Evolutionary conservation across 2,329 filamentous ascomycete genomes (phyloP), one percentile per base, ranked within the genome.

Genomic region (Zarea fungicola): DNA sequence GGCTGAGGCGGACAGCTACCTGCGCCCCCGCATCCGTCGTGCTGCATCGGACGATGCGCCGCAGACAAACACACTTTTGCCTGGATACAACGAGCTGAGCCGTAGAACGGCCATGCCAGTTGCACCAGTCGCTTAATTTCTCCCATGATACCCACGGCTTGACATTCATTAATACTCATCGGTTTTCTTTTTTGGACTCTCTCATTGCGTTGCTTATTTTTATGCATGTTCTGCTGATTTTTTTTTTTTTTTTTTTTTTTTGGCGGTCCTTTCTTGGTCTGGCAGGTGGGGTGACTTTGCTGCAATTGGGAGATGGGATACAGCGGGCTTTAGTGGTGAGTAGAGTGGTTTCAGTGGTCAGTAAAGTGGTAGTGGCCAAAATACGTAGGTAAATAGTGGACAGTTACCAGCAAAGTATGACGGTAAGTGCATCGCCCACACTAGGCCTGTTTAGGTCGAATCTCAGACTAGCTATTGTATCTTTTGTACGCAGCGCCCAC

Each of bases 1-100:
- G 48, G 69, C 69, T 3, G 72, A 71, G 18, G 68, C 65, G 9
- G 72, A 78, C 19, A 64, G 64, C 9, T 66, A 68, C 51, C 52
- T 78, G 13, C 62, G 62, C 44, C 72, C 73, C 13, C 67, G 74
- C 32, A 48, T 68, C 23, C 53, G 73, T 40, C 59, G 61, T 19
- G 58, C 65, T 26, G 66, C 69, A 0, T 59, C 65, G 8, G 52
- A 60, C 6, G 56, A 62, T 9, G 41, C 42, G 10, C 63, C 62
- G 26, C 65, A 63, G 49, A 58, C 58, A 21, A 61, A 56, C 43
- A 59, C 60, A 41, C 57, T 66, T 26, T 57, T 78, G 26, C 69
- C 71, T 6, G 67, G 65, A 9, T 71, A 71, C 48, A 58, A 67
- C n/a, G 65, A 68, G 19, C 40, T 63, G 28, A 56, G 55, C 40